A percentile compares a stretch with the other conserved stretches of the same genome.
These are phyloP conservation scores for Pythium biforme DNA, from an alignment of 352 stramenopile species.

Conservation along the genomic window DNA sequence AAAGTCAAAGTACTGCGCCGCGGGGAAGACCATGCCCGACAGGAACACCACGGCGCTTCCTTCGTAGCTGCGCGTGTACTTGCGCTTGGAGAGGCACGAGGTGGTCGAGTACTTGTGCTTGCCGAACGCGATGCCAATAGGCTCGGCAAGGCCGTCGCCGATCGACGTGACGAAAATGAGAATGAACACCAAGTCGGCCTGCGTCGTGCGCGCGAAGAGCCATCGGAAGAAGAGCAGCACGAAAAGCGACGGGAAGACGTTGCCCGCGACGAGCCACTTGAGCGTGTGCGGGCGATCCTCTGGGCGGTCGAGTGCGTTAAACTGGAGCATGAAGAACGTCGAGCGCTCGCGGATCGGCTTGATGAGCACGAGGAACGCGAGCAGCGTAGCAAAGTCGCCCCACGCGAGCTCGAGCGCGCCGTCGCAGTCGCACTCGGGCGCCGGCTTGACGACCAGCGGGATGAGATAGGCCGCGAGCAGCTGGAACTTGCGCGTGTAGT, in stretches of 20 bases:
- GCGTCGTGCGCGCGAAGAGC: conserved; percentile 74
- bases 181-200: conserved; percentile 77
- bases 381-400: conserved; percentile 81
- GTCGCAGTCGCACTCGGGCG: conserved; percentile 37
- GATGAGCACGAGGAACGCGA: conserved; percentile 83
- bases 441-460: conserved; percentile 64
- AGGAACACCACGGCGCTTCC: conserved; percentile 57
- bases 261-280: conserved; percentile 85
- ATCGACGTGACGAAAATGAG: conserved; percentile 75
- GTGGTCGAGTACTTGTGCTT: conserved; percentile 68
- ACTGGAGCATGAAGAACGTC: conserved; percentile 88
- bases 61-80: conserved; percentile 63
- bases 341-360: conserved; percentile 78
- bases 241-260: conserved; percentile 79
- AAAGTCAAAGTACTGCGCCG: conserved; percentile 82
- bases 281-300: conserved; percentile 84
- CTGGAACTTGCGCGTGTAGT: conserved; percentile 87
- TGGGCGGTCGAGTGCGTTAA: conserved; percentile 84
- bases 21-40: conserved; percentile 85
- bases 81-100: conserved; percentile 51
- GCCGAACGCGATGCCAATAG: conserved; percentile 53
- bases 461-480: conserved; percentile 84
- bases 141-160: conserved; percentile 54
- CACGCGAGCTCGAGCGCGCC: conserved; percentile 68
- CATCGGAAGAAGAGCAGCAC: conserved; percentile 87